phyloP scores from a whole-genome alignment of 23 red algal species.

The Agarophyton chilense region DNA sequence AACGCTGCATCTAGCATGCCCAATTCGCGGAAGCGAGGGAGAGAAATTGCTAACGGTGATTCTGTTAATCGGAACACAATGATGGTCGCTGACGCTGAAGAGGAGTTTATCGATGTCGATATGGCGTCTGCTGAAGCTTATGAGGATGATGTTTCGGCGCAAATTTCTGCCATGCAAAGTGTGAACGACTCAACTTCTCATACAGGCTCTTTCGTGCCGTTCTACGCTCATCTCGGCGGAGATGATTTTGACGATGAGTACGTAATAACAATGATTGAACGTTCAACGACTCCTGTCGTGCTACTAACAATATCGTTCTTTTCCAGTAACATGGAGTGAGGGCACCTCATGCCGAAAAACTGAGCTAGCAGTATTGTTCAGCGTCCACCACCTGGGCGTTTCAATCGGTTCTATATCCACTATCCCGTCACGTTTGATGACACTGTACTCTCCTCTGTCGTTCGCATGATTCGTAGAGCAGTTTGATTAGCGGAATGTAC shows the following conservation, averaged over 20 bases:
- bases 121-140: slow-evolving; percentile 16
- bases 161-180: slow-evolving; percentile 9
- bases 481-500: too few relatives aligned
- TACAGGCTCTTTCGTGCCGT: slow-evolving; percentile 39
- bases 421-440: too few relatives aligned
- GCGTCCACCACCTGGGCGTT: too few relatives aligned
- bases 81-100: slow-evolving; percentile 24
- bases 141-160: not conserved
- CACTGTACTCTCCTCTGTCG: too few relatives aligned
- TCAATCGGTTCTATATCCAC: too few relatives aligned
- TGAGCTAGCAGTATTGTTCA: not conserved
- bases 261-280: not conserved
- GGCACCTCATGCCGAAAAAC: not conserved
- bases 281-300: not conserved
- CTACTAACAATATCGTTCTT: not conserved
- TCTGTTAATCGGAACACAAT: not conserved
- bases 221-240: slow-evolving; percentile 39
- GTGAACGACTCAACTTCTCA: slow-evolving; percentile 1
- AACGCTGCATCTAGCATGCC: slow-evolving; percentile 2
- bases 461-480: too few relatives aligned
- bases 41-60: slow-evolving; percentile 19
- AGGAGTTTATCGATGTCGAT: slow-evolving; percentile 28
- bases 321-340: not conserved
- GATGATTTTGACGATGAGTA: slow-evolving; percentile 57
- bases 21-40: slow-evolving; percentile 10